Evolutionary conservation across 208 protist species (phyloP), one percentile per base, ranked within the genome.

Genomic region (Phytomonas serpens): DNA sequence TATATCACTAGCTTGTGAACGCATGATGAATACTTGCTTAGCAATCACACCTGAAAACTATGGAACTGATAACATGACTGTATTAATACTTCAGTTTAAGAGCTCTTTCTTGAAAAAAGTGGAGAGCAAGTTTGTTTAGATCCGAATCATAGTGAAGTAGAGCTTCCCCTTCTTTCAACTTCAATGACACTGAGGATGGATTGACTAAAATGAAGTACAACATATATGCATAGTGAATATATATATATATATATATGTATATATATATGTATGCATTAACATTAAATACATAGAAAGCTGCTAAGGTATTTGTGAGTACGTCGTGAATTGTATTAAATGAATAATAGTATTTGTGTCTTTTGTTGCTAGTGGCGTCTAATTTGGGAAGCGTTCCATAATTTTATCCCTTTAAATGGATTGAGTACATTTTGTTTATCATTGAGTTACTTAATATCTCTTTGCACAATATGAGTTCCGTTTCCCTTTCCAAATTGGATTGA

Each of bases 21-120:
- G 87, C 4, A 69, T 96, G 16, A 94, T 94, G 88, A 89, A 90
- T 67, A 77, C 79, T 33, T 96, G 89, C 70, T 77, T 95, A 16
- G 84, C 88, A 6, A 66, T 79, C 0, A 88, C 89, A 38, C 83
- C 87, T 16, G 87, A 69, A 57, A 78, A 77, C 47, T 82, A 86
- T 72, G 93, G 93, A 10, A 95, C 87, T 19, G 93, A 97, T 52
- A 97, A 97, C 76, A 97, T 97, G 93, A 95, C 90, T 14, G 79
- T 93, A 42, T 89, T 95, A 29, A 90, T 97, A 69, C 71, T 97
- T 11, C 83, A 93, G 71, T 97, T 97, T 76, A 95, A 97, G 78
- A 94, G 87, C 75, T 81, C 78, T 29, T 92, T 94, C 69, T 77
- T 94, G 64, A 90, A 91, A 73, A 92, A 86, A 65, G 80, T 93